A percentile compares a stretch with the other conserved stretches of the same genome.
Evolutionary conservation across 176 grass and related monocot species (phyloP).

Genomic region (Olyra latifolia): DNA sequence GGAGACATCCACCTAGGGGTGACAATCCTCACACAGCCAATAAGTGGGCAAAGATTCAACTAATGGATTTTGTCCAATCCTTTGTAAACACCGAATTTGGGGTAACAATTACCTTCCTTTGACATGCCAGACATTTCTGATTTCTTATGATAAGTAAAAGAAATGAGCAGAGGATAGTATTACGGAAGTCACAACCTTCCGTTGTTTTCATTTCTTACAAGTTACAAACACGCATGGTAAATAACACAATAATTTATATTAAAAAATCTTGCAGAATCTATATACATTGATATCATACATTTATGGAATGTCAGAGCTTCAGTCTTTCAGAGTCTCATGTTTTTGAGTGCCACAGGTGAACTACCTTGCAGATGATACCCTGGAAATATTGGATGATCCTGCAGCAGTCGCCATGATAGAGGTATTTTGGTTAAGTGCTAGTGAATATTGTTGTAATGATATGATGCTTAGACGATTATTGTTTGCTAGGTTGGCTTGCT

Average conservation of each 20-base stretch:
- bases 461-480: conserved; percentile 6
- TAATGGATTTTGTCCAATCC: conserved; percentile 93
- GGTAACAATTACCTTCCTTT: conserved; percentile 50
- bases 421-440: conserved; percentile 46
- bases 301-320: background rate
- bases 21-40: conserved; percentile 46
- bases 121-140: conserved; percentile 1
- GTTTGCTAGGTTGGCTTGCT: conserved; percentile 83
- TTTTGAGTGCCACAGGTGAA: conserved; percentile 59
- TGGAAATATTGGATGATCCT: conserved; percentile 99
- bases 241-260: background rate
- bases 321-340: background rate
- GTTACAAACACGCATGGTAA: background rate
- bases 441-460: conserved; percentile 30
- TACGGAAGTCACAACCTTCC: background rate
- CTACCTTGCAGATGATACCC: conserved; percentile 80
- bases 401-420: conserved; percentile 69
- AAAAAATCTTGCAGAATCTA: background rate
- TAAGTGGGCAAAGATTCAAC: conserved; percentile 95
- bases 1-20: conserved; percentile 71
- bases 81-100: conserved; percentile 86
- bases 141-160: background rate
- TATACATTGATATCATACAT: background rate
- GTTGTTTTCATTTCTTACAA: background rate
- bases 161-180: background rate